Percentiles rank a stretch among this genome's conserved stretches.
Evolutionary conservation across 1,284 basidiomycete species (phyloP).

Genomic region (Inonotus hispidus): DNA sequence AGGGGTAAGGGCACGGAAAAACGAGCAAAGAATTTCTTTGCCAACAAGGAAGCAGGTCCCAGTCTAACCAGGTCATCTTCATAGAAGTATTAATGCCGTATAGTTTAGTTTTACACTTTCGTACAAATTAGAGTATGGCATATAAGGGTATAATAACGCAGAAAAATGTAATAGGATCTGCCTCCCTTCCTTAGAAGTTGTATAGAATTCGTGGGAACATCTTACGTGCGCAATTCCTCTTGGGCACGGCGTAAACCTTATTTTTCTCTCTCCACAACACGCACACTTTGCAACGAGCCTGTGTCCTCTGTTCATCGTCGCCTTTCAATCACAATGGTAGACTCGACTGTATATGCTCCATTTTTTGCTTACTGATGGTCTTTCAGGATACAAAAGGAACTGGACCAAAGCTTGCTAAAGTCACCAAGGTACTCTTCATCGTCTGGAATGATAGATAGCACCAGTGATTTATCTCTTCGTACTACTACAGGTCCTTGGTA

Average conservation of each 20-base stretch:
- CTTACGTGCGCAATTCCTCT: not conserved
- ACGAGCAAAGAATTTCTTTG: constrained; percentile 33
- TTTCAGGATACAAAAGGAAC: constrained; percentile 64
- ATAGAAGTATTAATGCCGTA: not conserved
- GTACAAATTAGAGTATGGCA: not conserved
- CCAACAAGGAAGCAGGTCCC: constrained; percentile 20
- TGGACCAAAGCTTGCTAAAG: constrained; percentile 93
- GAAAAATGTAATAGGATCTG: not conserved
- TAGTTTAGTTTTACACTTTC: not conserved
- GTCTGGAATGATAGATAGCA: not conserved
- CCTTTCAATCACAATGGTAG: not conserved
- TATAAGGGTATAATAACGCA: not conserved
- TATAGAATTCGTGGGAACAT: constrained; percentile 1
- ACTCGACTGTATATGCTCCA: not conserved
- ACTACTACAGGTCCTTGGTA: constrained; percentile 80
- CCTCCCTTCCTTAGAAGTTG: not conserved
- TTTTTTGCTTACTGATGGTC: not conserved
- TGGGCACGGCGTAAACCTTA: constrained; percentile 6
- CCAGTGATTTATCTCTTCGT: not conserved
- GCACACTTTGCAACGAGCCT: not conserved
- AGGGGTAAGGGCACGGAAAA: constrained; percentile 49
- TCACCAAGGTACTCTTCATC: constrained; percentile 74
- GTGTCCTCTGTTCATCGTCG: not conserved
- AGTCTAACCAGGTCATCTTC: not conserved
- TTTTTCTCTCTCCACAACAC: constrained; percentile 13